These are phyloP conservation scores for Penicillium crystallinum DNA, from an alignment of 495 filamentous ascomycete species.

Conservation along the genomic window DNA sequence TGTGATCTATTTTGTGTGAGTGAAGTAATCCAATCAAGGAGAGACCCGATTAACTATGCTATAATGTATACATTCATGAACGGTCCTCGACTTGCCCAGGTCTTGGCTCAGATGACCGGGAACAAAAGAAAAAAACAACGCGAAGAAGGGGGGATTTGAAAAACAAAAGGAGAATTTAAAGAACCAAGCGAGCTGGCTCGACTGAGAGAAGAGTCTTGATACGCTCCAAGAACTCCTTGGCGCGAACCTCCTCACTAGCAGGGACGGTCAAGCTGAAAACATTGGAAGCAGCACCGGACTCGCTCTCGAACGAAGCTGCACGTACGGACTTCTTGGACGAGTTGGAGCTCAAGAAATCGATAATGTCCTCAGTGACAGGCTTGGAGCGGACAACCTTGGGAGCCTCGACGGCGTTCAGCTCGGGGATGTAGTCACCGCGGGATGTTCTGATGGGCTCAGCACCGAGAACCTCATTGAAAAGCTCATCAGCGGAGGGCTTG, in stretches of 20 bases:
- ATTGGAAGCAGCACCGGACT: slow-evolving; percentile 53
- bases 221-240: slow-evolving; percentile 72
- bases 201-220: slow-evolving; percentile 76
- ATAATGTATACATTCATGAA: slow-evolving; percentile 25
- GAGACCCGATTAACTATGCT: slow-evolving; percentile 32
- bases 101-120: slow-evolving; percentile 13
- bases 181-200: slow-evolving; percentile 74
- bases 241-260: slow-evolving; percentile 72
- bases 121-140: slow-evolving; percentile 13
- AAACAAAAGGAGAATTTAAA: slow-evolving; percentile 27
- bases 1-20: not conserved
- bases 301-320: slow-evolving; percentile 17
- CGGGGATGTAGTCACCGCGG: slow-evolving; percentile 63
- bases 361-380: slow-evolving; percentile 53
- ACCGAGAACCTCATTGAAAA: slow-evolving; percentile 86
- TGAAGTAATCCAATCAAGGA: slow-evolving; percentile 9
- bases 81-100: slow-evolving; percentile 10
- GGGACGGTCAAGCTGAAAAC: slow-evolving; percentile 75
- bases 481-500: slow-evolving; percentile 66
- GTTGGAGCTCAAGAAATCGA: slow-evolving; percentile 67
- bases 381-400: slow-evolving; percentile 19
- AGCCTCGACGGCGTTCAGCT: slow-evolving; percentile 58
- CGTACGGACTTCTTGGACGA: slow-evolving; percentile 26
- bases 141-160: slow-evolving; percentile 5
- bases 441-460: slow-evolving; percentile 52